Evolutionary conservation across 108 stramenopile species (phyloP).

Genomic region (Cyclotella distinguenda): DNA sequence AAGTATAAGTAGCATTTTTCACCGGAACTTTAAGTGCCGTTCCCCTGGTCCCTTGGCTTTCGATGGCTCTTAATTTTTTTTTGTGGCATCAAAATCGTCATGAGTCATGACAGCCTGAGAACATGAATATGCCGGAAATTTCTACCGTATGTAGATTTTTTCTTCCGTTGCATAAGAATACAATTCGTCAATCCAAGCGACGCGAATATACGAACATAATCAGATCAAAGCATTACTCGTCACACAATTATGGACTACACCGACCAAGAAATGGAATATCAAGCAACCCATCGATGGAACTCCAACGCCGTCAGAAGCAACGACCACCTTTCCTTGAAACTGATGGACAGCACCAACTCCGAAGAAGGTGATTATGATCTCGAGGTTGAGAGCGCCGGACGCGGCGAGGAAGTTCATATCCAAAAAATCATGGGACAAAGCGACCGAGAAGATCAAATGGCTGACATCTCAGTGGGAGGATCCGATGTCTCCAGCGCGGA

Average conservation of each 20-base stretch:
- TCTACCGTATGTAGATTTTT: too few species aligned
- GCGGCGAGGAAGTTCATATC: slow-evolving; percentile 2
- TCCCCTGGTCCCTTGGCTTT: too few species aligned
- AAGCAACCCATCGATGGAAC: background rate
- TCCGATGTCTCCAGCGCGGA: slow-evolving; percentile 27
- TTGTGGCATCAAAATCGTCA: too few species aligned
- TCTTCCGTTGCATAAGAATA: too few species aligned
- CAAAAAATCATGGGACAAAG: background rate
- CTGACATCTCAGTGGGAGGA: slow-evolving; percentile 4
- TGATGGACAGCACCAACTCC: slow-evolving; percentile 24
- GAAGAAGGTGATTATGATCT: slow-evolving; percentile 25
- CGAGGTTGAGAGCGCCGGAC: background rate
- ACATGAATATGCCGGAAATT: too few species aligned
- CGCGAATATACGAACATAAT: background rate
- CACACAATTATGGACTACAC: background rate
- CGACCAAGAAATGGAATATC: slow-evolving; percentile 7
- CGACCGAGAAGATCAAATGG: background rate
- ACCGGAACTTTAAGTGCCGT: too few species aligned
- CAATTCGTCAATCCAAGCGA: background rate
- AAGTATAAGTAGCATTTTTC: too few species aligned
- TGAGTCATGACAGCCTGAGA: too few species aligned
- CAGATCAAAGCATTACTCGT: background rate
- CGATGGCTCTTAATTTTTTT: too few species aligned
- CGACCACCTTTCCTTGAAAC: background rate
- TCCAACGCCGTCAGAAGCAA: background rate